Conservation (phyloP, 2,329 filamentous ascomycete species). For the Pestalotiopsis sp. region DNA sequence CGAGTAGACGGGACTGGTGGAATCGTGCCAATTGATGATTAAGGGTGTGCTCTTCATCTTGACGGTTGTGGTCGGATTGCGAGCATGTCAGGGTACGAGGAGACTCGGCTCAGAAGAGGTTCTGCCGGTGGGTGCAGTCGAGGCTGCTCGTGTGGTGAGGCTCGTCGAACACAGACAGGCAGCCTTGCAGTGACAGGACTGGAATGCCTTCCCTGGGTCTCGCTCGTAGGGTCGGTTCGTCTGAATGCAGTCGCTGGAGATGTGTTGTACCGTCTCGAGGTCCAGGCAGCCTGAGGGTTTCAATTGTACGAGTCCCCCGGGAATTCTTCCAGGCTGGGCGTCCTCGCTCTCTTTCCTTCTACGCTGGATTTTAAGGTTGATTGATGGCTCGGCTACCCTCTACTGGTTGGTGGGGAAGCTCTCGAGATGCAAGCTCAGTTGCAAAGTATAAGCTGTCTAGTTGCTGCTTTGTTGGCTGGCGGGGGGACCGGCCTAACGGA, state of each 20-base stretch:
- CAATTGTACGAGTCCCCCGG: not conserved
- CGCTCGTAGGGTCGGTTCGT: not conserved
- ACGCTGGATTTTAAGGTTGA: not conserved
- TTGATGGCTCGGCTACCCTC: not conserved
- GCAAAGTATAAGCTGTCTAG: not conserved
- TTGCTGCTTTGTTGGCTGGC: not conserved
- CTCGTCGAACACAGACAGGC: not conserved
- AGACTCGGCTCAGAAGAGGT: not conserved
- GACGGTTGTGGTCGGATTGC: constrained; percentile 26
- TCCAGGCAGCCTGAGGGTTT: not conserved
- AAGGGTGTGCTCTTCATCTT: constrained; percentile 95
- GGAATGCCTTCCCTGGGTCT: not conserved
- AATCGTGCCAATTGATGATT: constrained; percentile 98
- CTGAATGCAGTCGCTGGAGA: not conserved
- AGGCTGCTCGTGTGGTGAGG: constrained; percentile 6
- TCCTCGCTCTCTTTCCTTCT: not conserved
- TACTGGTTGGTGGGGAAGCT: not conserved
- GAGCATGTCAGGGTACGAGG: constrained; percentile 19
- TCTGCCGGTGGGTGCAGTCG: not conserved
- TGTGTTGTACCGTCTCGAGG: not conserved
- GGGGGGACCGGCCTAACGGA: not conserved
- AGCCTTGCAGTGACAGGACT: not conserved
- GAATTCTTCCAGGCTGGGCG: not conserved
- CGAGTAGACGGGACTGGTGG: constrained; percentile 95
- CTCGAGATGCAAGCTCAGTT: not conserved